Base-by-base conservation (phyloP, 441 rosid genomes). In the Euphorbia celastroides region DNA sequence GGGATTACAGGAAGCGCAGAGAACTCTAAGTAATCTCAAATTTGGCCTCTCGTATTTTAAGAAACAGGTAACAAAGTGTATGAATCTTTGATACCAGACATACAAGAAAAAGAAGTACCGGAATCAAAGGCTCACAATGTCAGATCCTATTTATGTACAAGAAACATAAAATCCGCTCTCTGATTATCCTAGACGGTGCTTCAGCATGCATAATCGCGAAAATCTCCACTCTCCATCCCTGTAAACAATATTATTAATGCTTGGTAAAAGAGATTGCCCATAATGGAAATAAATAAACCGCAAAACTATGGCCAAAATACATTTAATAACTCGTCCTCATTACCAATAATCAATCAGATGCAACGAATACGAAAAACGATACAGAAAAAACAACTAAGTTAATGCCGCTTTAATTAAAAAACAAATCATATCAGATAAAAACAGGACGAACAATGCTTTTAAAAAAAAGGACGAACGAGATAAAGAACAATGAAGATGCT, bases 31-130 rank as follows among this genome's bases (percentile, higher is more conserved):
- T 68, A 30, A 48, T n/a, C 65, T 34, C 31, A 60, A 55, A 27
- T 11, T 50, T 38, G 65, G 31, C 64, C 65, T 68, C 61, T 60
- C 68, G 64, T 58, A 52, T 58, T n/a, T 23, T 65, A 59, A n/a
- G 34, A 65, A 64, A 65, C 25, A 51, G 68, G 57, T 14, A 69
- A 31, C 16, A 67, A 8, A 7, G 51, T 66, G 32, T 9, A 60
- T 60, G 52, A 73, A 54, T 69, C 76, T 68, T 25, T 13, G 71
- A 72, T 62, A 57, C 73, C 69, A 68, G 66, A 66, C 70, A 64
- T 68, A 67, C 74, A 64, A 62, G 13, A 41, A 70, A 76, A 75
- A 41, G 66, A 4, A 74, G 65, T 36, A 41, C 57, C 59, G 66
- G 66, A 30, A 72, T 27, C 66, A 69, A 67, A 14, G 72, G 68